These are phyloP conservation scores for Fusarium subglutinans DNA, from an alignment of 2,329 filamentous ascomycete species.

Conservation along the genomic window DNA sequence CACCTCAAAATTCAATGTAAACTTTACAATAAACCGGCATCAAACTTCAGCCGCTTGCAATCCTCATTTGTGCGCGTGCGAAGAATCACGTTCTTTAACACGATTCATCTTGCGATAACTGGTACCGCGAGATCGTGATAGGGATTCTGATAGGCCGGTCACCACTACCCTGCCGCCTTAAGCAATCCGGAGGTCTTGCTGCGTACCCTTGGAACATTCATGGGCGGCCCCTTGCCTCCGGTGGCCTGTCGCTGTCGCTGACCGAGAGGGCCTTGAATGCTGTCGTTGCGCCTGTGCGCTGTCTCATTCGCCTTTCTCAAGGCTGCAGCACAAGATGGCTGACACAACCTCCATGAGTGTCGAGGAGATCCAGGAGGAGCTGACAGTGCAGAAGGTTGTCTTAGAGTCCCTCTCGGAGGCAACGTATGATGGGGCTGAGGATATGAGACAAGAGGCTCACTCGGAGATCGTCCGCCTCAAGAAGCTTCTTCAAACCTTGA, in stretches of 20 bases:
- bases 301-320: conserved; percentile 21
- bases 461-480: conserved; percentile 47
- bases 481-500: conserved; percentile 37
- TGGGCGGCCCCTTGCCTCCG: conserved; percentile 17
- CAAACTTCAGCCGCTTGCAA: background rate
- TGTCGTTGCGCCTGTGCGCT: conserved; percentile 23
- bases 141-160: background rate
- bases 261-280: conserved; percentile 24
- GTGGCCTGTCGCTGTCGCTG: conserved; percentile 20
- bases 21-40: background rate
- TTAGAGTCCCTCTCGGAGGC: conserved; percentile 51
- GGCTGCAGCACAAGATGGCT: conserved; percentile 22
- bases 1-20: background rate
- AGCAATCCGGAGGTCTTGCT: conserved; percentile 1
- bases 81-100: background rate
- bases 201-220: conserved; percentile 13
- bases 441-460: conserved; percentile 42
- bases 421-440: conserved; percentile 43
- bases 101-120: background rate
- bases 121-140: background rate
- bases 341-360: conserved; percentile 30
- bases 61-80: background rate
- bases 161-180: background rate
- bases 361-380: conserved; percentile 51
- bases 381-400: conserved; percentile 55